A percentile compares a stretch with the other conserved stretches of the same genome.
Conservation (phyloP, 129 eudicot genomes). For the Saposhnikovia divaricata region DNA sequence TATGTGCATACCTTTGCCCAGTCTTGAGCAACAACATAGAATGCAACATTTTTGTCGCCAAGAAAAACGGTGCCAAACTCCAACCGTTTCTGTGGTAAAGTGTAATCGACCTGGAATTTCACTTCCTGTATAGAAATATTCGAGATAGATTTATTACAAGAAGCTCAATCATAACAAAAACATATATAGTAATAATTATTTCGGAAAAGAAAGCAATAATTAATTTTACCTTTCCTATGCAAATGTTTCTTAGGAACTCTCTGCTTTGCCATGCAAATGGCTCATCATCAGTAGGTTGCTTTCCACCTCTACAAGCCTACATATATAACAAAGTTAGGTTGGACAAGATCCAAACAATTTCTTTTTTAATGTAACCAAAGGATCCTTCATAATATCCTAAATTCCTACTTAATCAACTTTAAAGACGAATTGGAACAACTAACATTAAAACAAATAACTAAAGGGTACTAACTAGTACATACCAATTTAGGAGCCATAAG, state of each 20-base stretch:
- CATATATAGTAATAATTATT: too few relatives aligned
- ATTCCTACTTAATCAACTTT: too few relatives aligned
- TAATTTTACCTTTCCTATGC: constrained; percentile 72
- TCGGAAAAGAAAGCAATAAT: not conserved
- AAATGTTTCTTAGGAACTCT: constrained; percentile 73
- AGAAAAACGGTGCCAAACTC: constrained; percentile 81
- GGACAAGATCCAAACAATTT: too few relatives aligned
- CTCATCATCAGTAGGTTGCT: constrained; percentile 51
- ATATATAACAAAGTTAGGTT: not conserved
- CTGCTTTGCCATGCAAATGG: constrained; percentile 97
- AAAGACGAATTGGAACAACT: too few relatives aligned
- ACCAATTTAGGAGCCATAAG: constrained; percentile 92
- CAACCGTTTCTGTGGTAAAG: constrained; percentile 47
- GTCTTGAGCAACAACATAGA: constrained; percentile 72
- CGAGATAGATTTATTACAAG: not conserved
- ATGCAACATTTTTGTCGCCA: constrained; percentile 65
- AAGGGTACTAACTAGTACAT: not conserved
- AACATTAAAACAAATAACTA: not conserved
- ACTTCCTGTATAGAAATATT: constrained; percentile 48
- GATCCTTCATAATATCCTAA: too few relatives aligned
- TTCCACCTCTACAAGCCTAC: constrained; percentile 81
- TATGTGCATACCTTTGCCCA: constrained; percentile 72
- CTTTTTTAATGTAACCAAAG: too few relatives aligned
- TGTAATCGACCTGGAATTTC: constrained; percentile 58
- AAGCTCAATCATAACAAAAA: not conserved